A percentile compares a stretch with the other conserved stretches of the same genome.
Evolutionary conservation across 2,329 filamentous ascomycete genomes (phyloP).

Genomic region (Rutstroemia sp.): DNA sequence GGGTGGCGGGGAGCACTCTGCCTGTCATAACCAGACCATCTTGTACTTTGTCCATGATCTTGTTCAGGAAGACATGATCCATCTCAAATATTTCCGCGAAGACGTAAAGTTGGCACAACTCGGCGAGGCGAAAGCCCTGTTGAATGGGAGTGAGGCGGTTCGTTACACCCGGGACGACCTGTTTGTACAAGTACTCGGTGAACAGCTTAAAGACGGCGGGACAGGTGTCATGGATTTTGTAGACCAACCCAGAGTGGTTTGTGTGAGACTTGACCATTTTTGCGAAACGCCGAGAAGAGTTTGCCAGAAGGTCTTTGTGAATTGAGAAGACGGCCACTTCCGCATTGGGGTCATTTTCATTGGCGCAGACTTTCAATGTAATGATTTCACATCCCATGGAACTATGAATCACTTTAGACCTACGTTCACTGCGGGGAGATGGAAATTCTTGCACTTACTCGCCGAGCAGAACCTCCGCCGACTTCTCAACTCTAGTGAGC

Average conservation of each 20-base stretch:
- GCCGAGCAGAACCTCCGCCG: not conserved
- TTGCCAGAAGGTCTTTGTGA: not conserved
- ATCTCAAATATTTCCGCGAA: slow-evolving; percentile 14
- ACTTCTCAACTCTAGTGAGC: not conserved
- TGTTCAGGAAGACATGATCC: slow-evolving; percentile 11
- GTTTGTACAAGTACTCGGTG: slow-evolving; percentile 16
- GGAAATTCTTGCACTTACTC: not conserved
- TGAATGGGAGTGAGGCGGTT: not conserved
- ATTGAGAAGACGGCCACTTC: not conserved
- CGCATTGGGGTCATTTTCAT: not conserved
- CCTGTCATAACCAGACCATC: slow-evolving; percentile 16
- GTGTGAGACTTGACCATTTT: not conserved
- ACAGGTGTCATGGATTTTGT: not conserved
- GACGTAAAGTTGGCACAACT: slow-evolving; percentile 18
- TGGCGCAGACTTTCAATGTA: not conserved
- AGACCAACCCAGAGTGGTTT: not conserved
- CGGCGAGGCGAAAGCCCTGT: slow-evolving; percentile 4
- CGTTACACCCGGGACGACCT: slow-evolving; percentile 10
- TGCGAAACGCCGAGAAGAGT: not conserved
- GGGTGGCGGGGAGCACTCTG: slow-evolving; percentile 8
- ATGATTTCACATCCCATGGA: slow-evolving; percentile 2
- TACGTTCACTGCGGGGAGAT: not conserved
- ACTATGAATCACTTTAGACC: not conserved
- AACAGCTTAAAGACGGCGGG: slow-evolving; percentile 17
- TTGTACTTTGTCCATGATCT: slow-evolving; percentile 22